A percentile compares a stretch with the other conserved stretches of the same genome.
Evolutionary conservation across 108 stramenopile species (phyloP).

Genomic region (Conticribra guillardii): DNA sequence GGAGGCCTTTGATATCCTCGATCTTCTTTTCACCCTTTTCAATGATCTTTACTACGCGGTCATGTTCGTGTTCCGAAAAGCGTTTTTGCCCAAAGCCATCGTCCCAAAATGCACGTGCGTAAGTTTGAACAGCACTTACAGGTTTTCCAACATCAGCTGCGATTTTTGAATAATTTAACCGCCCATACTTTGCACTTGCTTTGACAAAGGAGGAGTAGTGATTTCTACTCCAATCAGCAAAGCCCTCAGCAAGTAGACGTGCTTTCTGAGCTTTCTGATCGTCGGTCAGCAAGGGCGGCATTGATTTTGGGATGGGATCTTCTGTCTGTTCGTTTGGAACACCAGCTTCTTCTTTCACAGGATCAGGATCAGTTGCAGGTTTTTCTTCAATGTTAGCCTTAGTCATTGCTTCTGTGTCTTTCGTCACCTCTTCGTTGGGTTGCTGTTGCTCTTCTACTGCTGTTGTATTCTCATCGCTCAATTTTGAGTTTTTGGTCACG

Average conservation of each 20-base stretch:
- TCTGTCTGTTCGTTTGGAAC: slow-evolving; percentile 26
- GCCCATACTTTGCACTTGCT: slow-evolving; percentile 81
- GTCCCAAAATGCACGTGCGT: slow-evolving; percentile 76
- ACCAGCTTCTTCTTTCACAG: slow-evolving; percentile 15
- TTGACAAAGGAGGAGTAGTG: slow-evolving; percentile 94
- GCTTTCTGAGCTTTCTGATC: slow-evolving; percentile 59
- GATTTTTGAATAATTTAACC: slow-evolving; percentile 57
- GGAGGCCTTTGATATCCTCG: slow-evolving; percentile 70
- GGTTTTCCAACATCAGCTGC: slow-evolving; percentile 79
- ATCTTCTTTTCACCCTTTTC: slow-evolving; percentile 86
- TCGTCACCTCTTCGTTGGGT: slow-evolving; percentile 16
- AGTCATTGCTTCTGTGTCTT: background rate
- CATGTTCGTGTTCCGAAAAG: slow-evolving; percentile 86
- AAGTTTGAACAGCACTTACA: slow-evolving; percentile 59
- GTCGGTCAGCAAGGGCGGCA: slow-evolving; percentile 72
- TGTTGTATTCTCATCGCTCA: slow-evolving; percentile 6
- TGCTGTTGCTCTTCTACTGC: slow-evolving; percentile 19
- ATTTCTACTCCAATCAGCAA: slow-evolving; percentile 89
- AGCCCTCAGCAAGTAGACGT: slow-evolving; percentile 91
- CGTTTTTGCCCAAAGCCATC: slow-evolving; percentile 71
- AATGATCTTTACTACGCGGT: slow-evolving; percentile 81
- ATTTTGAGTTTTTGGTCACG: slow-evolving; percentile 14
- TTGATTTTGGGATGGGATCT: slow-evolving; percentile 36
- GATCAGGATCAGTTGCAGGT: background rate
- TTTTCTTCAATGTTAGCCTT: slow-evolving; percentile 8